These are phyloP conservation scores for Neurospora sp. DNA, from an alignment of 495 filamentous ascomycete genomes.

Conservation along the genomic window DNA sequence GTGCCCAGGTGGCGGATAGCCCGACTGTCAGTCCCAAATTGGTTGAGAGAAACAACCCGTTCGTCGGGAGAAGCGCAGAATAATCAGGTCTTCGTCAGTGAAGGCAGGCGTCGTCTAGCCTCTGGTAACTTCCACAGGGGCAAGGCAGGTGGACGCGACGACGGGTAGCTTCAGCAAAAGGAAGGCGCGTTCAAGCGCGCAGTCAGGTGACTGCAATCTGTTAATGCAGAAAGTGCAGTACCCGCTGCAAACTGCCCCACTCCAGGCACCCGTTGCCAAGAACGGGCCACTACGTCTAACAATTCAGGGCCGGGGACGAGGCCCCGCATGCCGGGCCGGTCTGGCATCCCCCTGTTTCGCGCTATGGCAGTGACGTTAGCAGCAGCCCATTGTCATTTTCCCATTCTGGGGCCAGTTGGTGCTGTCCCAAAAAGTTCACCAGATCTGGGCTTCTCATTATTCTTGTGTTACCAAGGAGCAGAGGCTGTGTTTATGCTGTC, in stretches of 20 bases:
- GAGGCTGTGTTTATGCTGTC: not conserved
- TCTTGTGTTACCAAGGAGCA: not conserved
- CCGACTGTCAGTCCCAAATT: not conserved
- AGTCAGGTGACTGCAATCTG: not conserved
- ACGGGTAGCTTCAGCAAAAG: not conserved
- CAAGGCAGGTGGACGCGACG: not conserved
- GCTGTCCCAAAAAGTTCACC: not conserved
- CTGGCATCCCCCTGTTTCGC: not conserved
- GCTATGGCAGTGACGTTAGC: not conserved
- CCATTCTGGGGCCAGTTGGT: not conserved
- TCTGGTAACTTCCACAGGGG: not conserved
- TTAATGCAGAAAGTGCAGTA: not conserved
- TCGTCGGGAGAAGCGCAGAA: not conserved
- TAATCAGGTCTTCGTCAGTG: not conserved
- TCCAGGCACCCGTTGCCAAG: not conserved
- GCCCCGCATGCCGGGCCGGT: not conserved
- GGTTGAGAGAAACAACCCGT: not conserved
- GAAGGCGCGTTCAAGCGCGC: not conserved
- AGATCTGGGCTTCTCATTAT: not conserved
- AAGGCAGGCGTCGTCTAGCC: not conserved
- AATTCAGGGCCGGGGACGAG: not conserved
- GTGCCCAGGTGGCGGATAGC: not conserved
- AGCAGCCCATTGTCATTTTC: not conserved
- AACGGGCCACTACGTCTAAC: not conserved
- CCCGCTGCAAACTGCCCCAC: not conserved